Evolutionary conservation across 2,329 filamentous ascomycete species (phyloP).

Genomic region (Sordariomycetes sp.): DNA sequence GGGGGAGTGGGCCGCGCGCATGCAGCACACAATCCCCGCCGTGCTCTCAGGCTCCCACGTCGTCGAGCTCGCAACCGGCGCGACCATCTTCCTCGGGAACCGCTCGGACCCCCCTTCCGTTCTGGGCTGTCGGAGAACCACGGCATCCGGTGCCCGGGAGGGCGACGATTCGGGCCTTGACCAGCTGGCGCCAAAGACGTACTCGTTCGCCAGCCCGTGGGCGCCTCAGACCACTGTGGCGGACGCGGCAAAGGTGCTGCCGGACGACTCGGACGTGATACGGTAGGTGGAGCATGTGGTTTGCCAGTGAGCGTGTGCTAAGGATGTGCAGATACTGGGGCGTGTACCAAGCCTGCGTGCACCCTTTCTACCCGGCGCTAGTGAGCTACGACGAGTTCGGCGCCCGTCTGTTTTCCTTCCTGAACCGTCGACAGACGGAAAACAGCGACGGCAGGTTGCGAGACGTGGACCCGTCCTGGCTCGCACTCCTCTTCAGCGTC

Average conservation of each 20-base stretch:
- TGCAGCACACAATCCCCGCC: background rate
- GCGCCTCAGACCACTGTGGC: background rate
- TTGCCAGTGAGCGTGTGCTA: background rate
- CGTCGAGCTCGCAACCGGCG: slow-evolving; percentile 1
- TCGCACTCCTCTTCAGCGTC: slow-evolving; percentile 1
- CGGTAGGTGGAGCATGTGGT: background rate
- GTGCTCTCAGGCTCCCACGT: background rate
- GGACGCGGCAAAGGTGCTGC: background rate
- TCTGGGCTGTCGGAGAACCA: background rate
- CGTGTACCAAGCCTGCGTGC: background rate
- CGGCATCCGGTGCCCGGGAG: background rate
- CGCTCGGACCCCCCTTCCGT: background rate
- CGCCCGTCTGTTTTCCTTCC: background rate
- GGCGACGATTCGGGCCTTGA: background rate
- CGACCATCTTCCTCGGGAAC: slow-evolving; percentile 1
- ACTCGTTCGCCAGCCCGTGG: slow-evolving; percentile 1
- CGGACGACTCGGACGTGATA: background rate
- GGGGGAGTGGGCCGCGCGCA: background rate
- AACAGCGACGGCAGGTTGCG: background rate
- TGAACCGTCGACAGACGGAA: background rate
- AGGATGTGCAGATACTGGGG: slow-evolving; percentile 1
- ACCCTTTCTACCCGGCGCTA: slow-evolving; percentile 1
- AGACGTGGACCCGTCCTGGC: background rate
- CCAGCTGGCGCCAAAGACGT: slow-evolving; percentile 2
- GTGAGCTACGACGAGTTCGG: background rate